Percentiles rank a stretch among this genome's conserved stretches.
phyloP scores from a whole-genome alignment of 768 basidiomycete genomes.

The Lactarius sanguifluus region DNA sequence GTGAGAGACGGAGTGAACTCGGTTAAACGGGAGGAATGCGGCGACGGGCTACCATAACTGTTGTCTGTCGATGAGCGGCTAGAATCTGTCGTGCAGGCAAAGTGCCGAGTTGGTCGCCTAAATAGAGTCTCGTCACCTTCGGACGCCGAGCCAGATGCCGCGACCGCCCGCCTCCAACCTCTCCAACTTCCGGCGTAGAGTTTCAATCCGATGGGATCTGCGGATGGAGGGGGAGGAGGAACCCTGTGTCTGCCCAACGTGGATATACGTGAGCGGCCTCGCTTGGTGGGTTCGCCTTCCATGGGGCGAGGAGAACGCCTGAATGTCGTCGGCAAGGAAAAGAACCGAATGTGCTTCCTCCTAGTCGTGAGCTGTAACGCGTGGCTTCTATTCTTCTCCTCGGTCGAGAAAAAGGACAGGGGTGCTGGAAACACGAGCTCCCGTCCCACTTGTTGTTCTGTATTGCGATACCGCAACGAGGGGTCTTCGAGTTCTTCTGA shows the following conservation, averaged over 20 bases:
- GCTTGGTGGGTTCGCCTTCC: constrained; percentile 21
- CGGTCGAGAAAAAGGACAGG: constrained; percentile 46
- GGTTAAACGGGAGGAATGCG: constrained; percentile 1
- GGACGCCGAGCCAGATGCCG: constrained; percentile 7
- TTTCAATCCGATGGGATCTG: constrained; percentile 47
- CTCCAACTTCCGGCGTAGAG: constrained; percentile 54
- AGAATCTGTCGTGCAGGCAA: constrained; percentile 14
- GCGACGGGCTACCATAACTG: constrained; percentile 35
- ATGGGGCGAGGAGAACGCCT: background rate
- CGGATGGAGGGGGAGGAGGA: constrained; percentile 46
- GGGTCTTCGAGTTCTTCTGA: constrained; percentile 37
- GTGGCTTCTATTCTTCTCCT: constrained; percentile 11
- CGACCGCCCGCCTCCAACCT: constrained; percentile 30
- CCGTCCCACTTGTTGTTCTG: constrained; percentile 38
- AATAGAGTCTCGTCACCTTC: constrained; percentile 5
- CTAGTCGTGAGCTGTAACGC: background rate
- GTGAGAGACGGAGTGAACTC: constrained; percentile 22
- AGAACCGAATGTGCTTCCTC: constrained; percentile 8
- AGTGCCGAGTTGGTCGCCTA: constrained; percentile 13
- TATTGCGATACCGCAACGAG: constrained; percentile 31
- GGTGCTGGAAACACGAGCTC: constrained; percentile 78
- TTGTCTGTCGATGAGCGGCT: constrained; percentile 27
- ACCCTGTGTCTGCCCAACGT: constrained; percentile 41
- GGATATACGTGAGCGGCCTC: constrained; percentile 33
- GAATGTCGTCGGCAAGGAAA: background rate